Conservation (phyloP, 1,139 yeast species). For the Debaryomyces psychrophilus region DNA sequence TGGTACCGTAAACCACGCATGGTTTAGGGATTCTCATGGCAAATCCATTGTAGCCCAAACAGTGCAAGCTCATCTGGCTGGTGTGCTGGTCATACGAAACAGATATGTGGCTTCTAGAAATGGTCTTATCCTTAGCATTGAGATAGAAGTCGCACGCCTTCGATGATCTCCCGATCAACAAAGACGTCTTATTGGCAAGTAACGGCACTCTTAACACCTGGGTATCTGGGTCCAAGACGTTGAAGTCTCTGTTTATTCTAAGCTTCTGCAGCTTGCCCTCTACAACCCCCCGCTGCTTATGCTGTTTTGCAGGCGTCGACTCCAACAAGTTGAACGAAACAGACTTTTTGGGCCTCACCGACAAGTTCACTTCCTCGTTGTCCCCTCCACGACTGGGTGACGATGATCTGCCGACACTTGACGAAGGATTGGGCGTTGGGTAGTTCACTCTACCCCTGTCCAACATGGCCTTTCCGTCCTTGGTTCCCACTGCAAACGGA, state of each 20-base stretch:
- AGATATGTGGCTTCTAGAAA: constrained; percentile 69
- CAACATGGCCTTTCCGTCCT: constrained; percentile 7
- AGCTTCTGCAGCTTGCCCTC: constrained; percentile 2
- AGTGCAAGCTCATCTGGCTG: constrained; percentile 44
- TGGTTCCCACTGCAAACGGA: constrained; percentile 23
- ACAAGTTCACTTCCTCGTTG: constrained; percentile 1
- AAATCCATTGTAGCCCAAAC: constrained; percentile 74
- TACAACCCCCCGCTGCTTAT: not conserved
- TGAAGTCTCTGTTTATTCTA: constrained; percentile 37
- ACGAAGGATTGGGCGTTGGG: constrained; percentile 63
- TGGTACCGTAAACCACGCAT: constrained; percentile 38
- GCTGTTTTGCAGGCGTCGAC: not conserved
- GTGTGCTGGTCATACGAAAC: constrained; percentile 24
- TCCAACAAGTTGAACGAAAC: constrained; percentile 1
- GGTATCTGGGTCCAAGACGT: constrained; percentile 44
- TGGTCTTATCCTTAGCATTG: constrained; percentile 55
- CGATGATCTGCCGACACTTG: constrained; percentile 51
- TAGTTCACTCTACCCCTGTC: constrained; percentile 34
- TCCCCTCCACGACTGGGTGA: constrained; percentile 32
- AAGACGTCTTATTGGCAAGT: constrained; percentile 22
- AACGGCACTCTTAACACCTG: constrained; percentile 43
- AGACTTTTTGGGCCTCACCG: constrained; percentile 8
- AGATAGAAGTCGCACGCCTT: constrained; percentile 61
- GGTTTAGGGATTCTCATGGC: constrained; percentile 60
- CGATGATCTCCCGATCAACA: constrained; percentile 66